phyloP scores from a whole-genome alignment of 176 grass and related monocot species.

The Carex pumila region DNA sequence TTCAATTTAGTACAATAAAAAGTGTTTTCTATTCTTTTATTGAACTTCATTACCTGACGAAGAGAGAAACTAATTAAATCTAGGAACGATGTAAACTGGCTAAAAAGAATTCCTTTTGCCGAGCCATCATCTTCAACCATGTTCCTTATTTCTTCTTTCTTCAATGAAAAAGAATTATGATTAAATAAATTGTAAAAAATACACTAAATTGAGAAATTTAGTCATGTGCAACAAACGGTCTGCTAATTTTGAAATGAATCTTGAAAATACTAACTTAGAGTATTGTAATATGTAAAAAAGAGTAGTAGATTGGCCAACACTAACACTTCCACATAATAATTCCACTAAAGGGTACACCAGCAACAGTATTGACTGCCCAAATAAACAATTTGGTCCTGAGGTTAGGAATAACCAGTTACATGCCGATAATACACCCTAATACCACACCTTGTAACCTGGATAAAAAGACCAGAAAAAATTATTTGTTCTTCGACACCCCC shows the following conservation, averaged over 20 bases:
- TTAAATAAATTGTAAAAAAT: not conserved
- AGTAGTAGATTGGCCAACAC: too few relatives aligned
- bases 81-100: conserved; percentile 91
- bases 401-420: too few relatives aligned
- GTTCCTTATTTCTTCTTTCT: conserved; percentile 85
- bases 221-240: not conserved
- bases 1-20: conserved; percentile 16
- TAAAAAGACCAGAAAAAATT: too few relatives aligned
- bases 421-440: too few relatives aligned
- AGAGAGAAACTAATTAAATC: conserved; percentile 88
- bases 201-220: not conserved
- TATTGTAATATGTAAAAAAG: too few relatives aligned
- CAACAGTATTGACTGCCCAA: too few relatives aligned
- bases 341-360: too few relatives aligned
- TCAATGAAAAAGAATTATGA: not conserved
- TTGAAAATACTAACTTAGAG: not conserved
- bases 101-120: conserved; percentile 94
- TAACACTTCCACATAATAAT: too few relatives aligned
- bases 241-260: too few relatives aligned
- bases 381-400: too few relatives aligned
- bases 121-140: conserved; percentile 93
- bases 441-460: too few relatives aligned
- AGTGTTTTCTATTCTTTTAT: not conserved
- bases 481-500: too few relatives aligned
- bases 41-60: conserved; percentile 31